A percentile compares a stretch with the other conserved stretches of the same genome.
These are phyloP conservation scores for Begonia loranthoides DNA, from an alignment of 306 rosid genomes.

Conservation along the genomic window DNA sequence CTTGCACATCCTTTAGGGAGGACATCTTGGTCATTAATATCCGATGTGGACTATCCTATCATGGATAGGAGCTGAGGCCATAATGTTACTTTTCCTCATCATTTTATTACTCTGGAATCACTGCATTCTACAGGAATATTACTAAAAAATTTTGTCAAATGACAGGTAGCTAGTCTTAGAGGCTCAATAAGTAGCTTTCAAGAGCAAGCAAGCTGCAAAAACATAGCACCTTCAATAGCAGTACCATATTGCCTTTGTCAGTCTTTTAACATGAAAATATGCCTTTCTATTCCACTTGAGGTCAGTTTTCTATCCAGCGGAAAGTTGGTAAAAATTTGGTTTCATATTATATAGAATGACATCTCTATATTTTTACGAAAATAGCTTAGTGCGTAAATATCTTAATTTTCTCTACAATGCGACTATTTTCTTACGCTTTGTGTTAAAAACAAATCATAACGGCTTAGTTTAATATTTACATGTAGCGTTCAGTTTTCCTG, in stretches of 20 bases:
- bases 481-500: not conserved
- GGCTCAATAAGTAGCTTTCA: constrained; percentile 95
- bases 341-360: too few species aligned
- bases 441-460: too few species aligned
- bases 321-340: not conserved
- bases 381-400: not conserved
- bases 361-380: too few species aligned
- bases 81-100: too few species aligned
- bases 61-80: too few species aligned
- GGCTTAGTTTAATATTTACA: too few species aligned
- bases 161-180: constrained; percentile 91
- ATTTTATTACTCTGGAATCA: not conserved
- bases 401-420: not conserved
- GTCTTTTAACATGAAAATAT: constrained; percentile 53
- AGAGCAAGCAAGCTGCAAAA: constrained; percentile 96
- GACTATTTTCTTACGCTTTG: too few species aligned
- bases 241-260: constrained; percentile 51
- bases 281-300: constrained; percentile 65
- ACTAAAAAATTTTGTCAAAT: constrained; percentile 9
- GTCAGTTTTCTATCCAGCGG: constrained; percentile 27
- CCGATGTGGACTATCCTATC: too few species aligned
- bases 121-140: not conserved
- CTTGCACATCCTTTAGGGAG: too few species aligned
- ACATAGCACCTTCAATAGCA: constrained; percentile 56
- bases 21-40: too few species aligned